phyloP scores from a whole-genome alignment of 805 yeast genomes.

The Cyberlindnera amylophila region DNA sequence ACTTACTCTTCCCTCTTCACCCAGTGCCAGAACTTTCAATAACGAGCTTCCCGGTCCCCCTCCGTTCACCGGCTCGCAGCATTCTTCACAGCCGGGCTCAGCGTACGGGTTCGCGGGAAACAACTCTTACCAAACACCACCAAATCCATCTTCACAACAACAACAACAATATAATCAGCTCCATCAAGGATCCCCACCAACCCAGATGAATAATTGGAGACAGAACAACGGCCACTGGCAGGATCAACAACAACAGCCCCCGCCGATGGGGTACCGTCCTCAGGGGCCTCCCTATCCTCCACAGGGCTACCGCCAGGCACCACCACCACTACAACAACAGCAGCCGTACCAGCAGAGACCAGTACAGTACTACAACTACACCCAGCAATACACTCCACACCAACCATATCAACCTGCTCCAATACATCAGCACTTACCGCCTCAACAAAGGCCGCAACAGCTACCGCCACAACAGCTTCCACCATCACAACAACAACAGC shows the following conservation, averaged over 20 bases:
- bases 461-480: not conserved
- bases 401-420: not conserved
- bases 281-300: too few relatives aligned
- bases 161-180: too few relatives aligned
- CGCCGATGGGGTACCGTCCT: too few relatives aligned
- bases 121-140: slow-evolving; percentile 3
- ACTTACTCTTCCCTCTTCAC: too few relatives aligned
- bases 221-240: slow-evolving; percentile 6
- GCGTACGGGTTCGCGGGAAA: slow-evolving; percentile 6
- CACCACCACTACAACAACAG: not conserved
- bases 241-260: not conserved
- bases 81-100: slow-evolving; percentile 1
- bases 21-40: slow-evolving; percentile 1
- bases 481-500: too few relatives aligned
- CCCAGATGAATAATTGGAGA: slow-evolving; percentile 1
- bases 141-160: slow-evolving; percentile 12
- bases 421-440: too few relatives aligned
- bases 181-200: not conserved
- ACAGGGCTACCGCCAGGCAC: not conserved
- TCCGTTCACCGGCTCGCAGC: not conserved
- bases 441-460: too few relatives aligned
- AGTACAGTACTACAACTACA: not conserved
- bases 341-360: too few relatives aligned
- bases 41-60: not conserved
- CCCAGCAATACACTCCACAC: too few relatives aligned